Conservation (phyloP, 768 basidiomycete species). For the Suillus americanus region DNA sequence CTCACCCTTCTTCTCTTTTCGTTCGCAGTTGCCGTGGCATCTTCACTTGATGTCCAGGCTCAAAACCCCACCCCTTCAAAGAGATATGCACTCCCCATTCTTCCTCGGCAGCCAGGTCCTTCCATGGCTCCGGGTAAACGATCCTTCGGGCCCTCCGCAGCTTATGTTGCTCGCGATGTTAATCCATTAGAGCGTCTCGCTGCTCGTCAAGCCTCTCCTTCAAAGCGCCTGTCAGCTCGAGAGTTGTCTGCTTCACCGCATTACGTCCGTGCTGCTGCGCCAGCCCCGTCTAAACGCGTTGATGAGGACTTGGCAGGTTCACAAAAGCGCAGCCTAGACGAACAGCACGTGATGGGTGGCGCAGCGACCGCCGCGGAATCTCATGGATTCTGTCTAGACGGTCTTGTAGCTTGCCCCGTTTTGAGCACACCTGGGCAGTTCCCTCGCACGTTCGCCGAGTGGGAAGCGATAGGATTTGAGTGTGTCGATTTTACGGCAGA, state of each 20-base stretch:
- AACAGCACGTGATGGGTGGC: conserved; percentile 18
- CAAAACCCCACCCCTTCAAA: conserved; percentile 7
- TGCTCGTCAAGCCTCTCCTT: conserved; percentile 7
- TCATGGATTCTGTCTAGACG: conserved; percentile 21
- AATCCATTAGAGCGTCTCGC: not conserved
- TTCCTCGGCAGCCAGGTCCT: conserved; percentile 1
- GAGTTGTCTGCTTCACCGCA: not conserved
- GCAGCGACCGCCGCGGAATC: conserved; percentile 6
- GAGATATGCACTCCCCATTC: conserved; percentile 3
- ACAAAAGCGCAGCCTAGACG: conserved; percentile 11
- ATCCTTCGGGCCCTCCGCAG: not conserved
- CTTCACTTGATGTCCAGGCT: not conserved
- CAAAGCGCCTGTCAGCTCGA: conserved; percentile 1
- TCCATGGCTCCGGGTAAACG: not conserved
- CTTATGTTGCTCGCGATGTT: not conserved
- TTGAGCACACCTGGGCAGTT: conserved; percentile 4
- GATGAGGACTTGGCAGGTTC: not conserved
- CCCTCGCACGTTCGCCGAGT: conserved; percentile 16
- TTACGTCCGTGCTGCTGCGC: not conserved
- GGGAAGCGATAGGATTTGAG: conserved; percentile 21
- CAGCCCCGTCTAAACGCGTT: conserved; percentile 4
- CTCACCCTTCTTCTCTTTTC: conserved; percentile 5
- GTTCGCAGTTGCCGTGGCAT: not conserved
- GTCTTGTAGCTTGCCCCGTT: conserved; percentile 24
- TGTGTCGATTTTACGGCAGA: conserved; percentile 30